Evolutionary conservation across 495 filamentous ascomycete species (phyloP), one percentile per base, ranked within the genome.

Genomic region (Aspergillus taichungensis): DNA sequence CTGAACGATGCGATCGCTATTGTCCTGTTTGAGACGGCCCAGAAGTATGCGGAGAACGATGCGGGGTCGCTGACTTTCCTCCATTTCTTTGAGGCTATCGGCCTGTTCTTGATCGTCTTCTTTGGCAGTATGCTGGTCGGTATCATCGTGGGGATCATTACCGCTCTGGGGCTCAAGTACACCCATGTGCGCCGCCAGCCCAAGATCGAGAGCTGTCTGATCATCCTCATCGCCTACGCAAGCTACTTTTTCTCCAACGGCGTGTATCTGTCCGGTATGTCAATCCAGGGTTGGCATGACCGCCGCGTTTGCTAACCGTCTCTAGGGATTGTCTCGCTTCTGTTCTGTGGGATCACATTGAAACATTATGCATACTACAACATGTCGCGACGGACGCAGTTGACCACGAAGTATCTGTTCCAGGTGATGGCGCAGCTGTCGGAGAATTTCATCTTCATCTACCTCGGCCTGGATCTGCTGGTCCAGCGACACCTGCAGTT

Each of bases 291-390:
- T 24, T 2, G 13, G 7, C 47, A 50, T 43, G 7, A 63, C 30
- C n/a, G 12, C 18, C 4, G 18, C 4, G 18, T 24, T 24, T 24
- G 18, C 18, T 24, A 4, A 24, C 18, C 18, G 18, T 24, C 34
- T 11, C 3, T 53, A 97, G 91, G 92, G 46, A 98, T 98, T 54
- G 92, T 98, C 43, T 92, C 92, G 12, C 76, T 98, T 45, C 71
- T 98, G 8, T 97, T 98, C 70, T 97, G 94, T 63, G 92, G 92
- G 29, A 98, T 98, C 48, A 95, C 92, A 6, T 74, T 98, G 30
- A 98, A 98, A 62, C 92, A 98, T 62, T 97, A 98, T 57, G 92
- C 92, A 34, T 98, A 98, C 71, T 96, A 95, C 72, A 98, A 98
- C 69, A 98, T 98, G 92, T 98, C 92, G 28, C 83, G 92, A 35